Evolutionary conservation across 140 eudicot species (phyloP).

Genomic region (Stevia rebaudiana): DNA sequence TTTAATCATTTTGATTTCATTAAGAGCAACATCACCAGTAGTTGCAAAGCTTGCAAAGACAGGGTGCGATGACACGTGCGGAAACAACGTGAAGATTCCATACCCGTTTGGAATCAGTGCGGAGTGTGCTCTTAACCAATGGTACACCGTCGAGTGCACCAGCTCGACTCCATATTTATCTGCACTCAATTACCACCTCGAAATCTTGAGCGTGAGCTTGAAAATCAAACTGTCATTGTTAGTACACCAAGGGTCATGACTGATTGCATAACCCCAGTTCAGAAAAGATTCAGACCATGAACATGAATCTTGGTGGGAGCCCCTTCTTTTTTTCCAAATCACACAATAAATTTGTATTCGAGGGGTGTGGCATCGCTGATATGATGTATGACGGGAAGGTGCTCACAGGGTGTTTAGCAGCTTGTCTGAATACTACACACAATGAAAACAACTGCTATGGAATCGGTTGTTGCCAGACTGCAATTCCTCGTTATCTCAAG

Average conservation of each 20-base stretch:
- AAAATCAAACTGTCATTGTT: background rate
- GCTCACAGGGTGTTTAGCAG: slow-evolving; percentile 16
- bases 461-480: background rate
- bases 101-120: background rate
- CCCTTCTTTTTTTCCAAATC: background rate
- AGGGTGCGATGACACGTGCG: background rate
- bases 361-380: slow-evolving; percentile 6
- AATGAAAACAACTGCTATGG: background rate
- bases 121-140: background rate
- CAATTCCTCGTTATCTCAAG: background rate
- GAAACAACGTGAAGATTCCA: background rate
- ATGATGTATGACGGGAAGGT: background rate
- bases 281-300: background rate
- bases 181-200: background rate
- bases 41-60: background rate
- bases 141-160: slow-evolving; percentile 13
- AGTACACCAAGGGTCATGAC: background rate
- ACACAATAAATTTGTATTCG: background rate
- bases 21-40: background rate
- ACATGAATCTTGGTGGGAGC: too few relatives aligned
- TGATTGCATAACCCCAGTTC: background rate
- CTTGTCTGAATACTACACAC: background rate
- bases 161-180: background rate
- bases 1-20: background rate
- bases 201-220: background rate